phyloP scores from a whole-genome alignment of 441 rosid species.

The Caryocar brasiliense region DNA sequence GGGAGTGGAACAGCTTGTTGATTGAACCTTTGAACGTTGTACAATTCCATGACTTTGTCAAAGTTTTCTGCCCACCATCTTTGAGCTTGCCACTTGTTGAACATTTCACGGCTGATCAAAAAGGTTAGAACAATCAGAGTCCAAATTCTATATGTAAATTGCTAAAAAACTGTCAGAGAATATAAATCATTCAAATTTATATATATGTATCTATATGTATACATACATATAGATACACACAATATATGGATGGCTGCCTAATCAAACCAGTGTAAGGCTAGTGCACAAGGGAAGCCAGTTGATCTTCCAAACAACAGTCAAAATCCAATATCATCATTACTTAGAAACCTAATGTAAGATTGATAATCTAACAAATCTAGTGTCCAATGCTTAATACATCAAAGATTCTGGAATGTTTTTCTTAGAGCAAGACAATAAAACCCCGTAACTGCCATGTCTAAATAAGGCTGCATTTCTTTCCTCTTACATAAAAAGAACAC shows the following conservation, averaged over 20 bases:
- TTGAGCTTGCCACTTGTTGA: constrained; percentile 91
- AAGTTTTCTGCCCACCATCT: constrained; percentile 91
- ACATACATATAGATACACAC: too few species aligned
- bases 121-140: background rate
- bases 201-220: background rate
- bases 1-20: constrained; percentile 59
- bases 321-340: background rate
- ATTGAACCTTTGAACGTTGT: constrained; percentile 71
- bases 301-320: background rate
- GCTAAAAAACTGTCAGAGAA: constrained; percentile 1
- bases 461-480: too few species aligned
- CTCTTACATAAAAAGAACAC: too few species aligned
- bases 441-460: too few species aligned
- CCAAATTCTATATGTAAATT: background rate
- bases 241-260: background rate
- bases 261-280: background rate
- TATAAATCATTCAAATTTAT: background rate
- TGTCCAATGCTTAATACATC: too few species aligned
- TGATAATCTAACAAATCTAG: too few species aligned
- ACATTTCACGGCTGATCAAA: constrained; percentile 81
- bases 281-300: background rate
- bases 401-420: too few species aligned
- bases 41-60: constrained; percentile 86
- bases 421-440: too few species aligned
- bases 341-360: too few species aligned